Percentiles rank a stretch among this genome's conserved stretches.
These are phyloP conservation scores for Mycena olivaceomarginata DNA, from an alignment of 768 basidiomycete species.

Conservation along the genomic window DNA sequence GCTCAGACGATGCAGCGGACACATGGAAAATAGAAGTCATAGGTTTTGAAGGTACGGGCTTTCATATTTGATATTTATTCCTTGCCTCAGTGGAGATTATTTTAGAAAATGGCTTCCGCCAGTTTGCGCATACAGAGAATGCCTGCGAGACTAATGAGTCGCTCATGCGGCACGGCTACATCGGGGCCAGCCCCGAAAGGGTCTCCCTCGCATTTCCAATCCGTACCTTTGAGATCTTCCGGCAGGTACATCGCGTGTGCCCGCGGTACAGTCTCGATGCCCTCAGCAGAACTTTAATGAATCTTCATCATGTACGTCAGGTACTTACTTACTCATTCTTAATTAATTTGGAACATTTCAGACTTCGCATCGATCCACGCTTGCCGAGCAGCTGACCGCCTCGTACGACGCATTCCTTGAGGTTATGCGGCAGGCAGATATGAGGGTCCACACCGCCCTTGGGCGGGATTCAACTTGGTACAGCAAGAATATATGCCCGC, in stretches of 20 bases:
- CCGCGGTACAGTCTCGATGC: not conserved
- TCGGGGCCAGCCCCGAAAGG: not conserved
- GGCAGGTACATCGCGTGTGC: too few species aligned
- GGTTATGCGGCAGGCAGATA: not conserved
- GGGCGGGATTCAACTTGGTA: not conserved
- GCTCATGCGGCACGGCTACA: constrained; percentile 19
- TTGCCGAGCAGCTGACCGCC: constrained; percentile 1
- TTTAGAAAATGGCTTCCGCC: too few species aligned
- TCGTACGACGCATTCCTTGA: constrained; percentile 24
- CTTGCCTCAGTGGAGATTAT: too few species aligned
- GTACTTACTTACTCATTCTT: not conserved
- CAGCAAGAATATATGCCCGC: constrained; percentile 17
- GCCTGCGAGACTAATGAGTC: not conserved
- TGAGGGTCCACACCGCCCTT: constrained; percentile 1
- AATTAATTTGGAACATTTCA: not conserved
- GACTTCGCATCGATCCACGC: not conserved
- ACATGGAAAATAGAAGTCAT: not conserved
- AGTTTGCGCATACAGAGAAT: too few species aligned
- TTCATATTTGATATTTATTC: too few species aligned
- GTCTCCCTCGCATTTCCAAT: too few species aligned
- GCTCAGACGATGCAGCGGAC: not conserved
- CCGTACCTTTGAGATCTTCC: too few species aligned
- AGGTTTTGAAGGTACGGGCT: too few species aligned
- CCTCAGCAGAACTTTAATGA: not conserved
- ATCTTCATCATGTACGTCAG: not conserved